Base-by-base conservation (phyloP, 495 filamentous ascomycete species). In the Hyaloscypha bicolor region DNA sequence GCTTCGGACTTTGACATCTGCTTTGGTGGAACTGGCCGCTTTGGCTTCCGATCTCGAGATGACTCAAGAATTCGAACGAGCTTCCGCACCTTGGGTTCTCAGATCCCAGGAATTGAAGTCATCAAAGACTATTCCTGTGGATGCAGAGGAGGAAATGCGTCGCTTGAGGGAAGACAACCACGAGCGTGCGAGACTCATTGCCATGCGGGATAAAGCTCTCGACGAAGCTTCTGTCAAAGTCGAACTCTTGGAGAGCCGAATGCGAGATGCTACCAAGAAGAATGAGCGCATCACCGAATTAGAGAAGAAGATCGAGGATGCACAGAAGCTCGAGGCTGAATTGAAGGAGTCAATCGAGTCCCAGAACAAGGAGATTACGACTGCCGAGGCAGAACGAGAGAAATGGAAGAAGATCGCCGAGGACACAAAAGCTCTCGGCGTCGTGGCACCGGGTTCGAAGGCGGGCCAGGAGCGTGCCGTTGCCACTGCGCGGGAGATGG, bases 211-310 rank as follows among this genome's bases (percentile, higher is more conserved):
- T 48, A 82, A 90, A 65, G 81, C 80, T 30, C 79, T 93, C 22
- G 89, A 91, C 69, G 91, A 92, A 37, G 84, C 93, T 11, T 85
- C 87, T 3, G 90, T 97, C 67, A 96, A 96, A 76, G 94, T 97
- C 73, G 95, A 97, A 77, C 91, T 92, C 6, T 89, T 98, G 55
- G 94, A 97, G 74, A 83, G 85, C 29, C 83, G 90, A 19, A 91
- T 88, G 83, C 87, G 91, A 51, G 93, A 96, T 70, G 86, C 91
- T 14, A 86, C 90, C 37, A 90, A 92, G 65, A 88, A 90, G 74
- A 79, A 83, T 29, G 81, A 85, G 31, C 79, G 81, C 29, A 90
- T 93, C 62, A 81, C 80, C 32, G 88, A 90, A 37, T 81, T 92
- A 2, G 89, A 92, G 71, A 75, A 76, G 16, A 76, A 83, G 78